Evolutionary conservation across 768 basidiomycete genomes (phyloP).

Genomic region (Termitomyces sp.): DNA sequence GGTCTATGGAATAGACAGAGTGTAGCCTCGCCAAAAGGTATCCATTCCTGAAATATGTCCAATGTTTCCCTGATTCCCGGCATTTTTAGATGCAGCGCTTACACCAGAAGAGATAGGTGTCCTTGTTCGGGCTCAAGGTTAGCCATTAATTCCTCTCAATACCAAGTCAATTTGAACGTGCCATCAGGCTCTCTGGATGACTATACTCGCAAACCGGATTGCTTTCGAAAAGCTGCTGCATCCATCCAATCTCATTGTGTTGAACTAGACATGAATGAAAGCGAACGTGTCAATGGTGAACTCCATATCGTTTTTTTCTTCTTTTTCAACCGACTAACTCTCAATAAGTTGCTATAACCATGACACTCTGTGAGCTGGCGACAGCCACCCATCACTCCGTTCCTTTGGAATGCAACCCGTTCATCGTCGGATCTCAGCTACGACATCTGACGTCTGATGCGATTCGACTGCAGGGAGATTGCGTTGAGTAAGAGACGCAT

Average conservation of each 20-base stretch:
- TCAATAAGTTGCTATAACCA: conserved; percentile 57
- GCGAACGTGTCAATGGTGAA: conserved; percentile 55
- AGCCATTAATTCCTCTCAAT: neutral
- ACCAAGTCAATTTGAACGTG: neutral
- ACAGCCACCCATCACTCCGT: conserved; percentile 64
- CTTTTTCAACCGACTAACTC: neutral
- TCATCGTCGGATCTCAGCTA: conserved; percentile 18
- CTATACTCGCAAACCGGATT: conserved; percentile 49
- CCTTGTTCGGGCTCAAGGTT: conserved; percentile 13
- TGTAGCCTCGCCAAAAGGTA: neutral
- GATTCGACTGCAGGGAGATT: conserved; percentile 32
- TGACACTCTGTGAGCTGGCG: conserved; percentile 77
- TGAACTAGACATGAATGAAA: conserved; percentile 54
- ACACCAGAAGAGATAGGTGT: conserved; percentile 10
- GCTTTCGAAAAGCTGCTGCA: conserved; percentile 50
- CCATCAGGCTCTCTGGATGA: conserved; percentile 23
- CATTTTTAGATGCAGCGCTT: conserved; percentile 5
- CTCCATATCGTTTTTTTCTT: neutral
- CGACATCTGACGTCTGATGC: conserved; percentile 11
- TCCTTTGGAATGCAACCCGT: conserved; percentile 58
- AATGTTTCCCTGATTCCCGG: neutral
- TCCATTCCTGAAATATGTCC: neutral
- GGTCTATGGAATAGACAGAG: neutral
- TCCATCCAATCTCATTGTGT: conserved; percentile 45
- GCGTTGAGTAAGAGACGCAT: conserved; percentile 39